These are phyloP conservation scores for Aspergillus ostianus DNA, from an alignment of 495 filamentous ascomycete genomes.

Conservation along the genomic window DNA sequence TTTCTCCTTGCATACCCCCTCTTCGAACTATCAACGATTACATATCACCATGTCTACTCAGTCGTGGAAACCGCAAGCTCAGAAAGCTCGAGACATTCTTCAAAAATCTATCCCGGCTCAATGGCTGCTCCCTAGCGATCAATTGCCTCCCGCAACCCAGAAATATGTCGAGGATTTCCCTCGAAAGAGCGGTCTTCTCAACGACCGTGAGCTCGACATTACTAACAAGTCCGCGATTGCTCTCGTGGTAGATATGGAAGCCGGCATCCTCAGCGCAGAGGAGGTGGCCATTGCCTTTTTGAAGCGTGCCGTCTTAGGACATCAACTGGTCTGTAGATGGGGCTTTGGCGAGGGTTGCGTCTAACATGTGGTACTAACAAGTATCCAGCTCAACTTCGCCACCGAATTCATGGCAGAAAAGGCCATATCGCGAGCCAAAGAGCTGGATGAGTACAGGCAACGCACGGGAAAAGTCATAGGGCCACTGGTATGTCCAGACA, in stretches of 20 bases:
- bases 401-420: conserved; percentile 65
- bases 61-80: conserved; percentile 33
- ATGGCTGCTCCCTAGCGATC: conserved; percentile 35
- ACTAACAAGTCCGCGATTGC: conserved; percentile 56
- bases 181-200: conserved; percentile 47
- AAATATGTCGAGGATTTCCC: conserved; percentile 46
- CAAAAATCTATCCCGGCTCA: conserved; percentile 37
- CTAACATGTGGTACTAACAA: not conserved
- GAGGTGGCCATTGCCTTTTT: conserved; percentile 61
- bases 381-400: conserved; percentile 55
- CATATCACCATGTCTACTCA: conserved; percentile 23
- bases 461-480: conserved; percentile 38
- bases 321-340: conserved; percentile 47
- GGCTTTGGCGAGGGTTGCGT: too few relatives aligned
- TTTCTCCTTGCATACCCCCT: not conserved
- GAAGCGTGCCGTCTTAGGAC: conserved; percentile 59
- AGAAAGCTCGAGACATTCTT: conserved; percentile 35
- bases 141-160: conserved; percentile 28
- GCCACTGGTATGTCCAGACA: conserved; percentile 30
- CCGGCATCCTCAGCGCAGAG: conserved; percentile 48
- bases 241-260: conserved; percentile 48
- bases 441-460: conserved; percentile 53
- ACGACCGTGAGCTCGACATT: conserved; percentile 53
- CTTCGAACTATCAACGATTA: not conserved
- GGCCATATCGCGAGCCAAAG: conserved; percentile 57